These are phyloP conservation scores for Curvularia sp. DNA, from an alignment of 2,329 filamentous ascomycete species.

Conservation along the genomic window DNA sequence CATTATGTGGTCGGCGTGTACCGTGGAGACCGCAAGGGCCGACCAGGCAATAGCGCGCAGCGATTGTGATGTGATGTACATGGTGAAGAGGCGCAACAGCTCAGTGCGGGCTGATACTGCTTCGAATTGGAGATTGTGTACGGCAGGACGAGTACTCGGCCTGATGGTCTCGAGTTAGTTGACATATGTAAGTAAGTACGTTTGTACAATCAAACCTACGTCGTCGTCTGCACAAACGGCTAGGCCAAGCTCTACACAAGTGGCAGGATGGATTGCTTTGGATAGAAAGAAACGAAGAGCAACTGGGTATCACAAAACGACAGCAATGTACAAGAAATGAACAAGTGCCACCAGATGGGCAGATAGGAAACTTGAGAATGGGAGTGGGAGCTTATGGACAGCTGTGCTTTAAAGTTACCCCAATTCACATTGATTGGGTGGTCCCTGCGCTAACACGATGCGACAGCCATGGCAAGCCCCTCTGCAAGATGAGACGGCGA, in stretches of 20 bases:
- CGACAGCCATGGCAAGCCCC: slow-evolving; percentile 24
- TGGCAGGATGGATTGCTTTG: slow-evolving; percentile 12
- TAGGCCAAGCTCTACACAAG: slow-evolving; percentile 28
- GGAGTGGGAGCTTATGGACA: slow-evolving; percentile 43
- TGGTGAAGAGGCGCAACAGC: slow-evolving; percentile 29
- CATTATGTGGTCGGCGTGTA: slow-evolving; percentile 70
- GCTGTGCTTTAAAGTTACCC: slow-evolving; percentile 43
- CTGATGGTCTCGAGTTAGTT: background rate
- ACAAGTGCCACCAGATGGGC: slow-evolving; percentile 31
- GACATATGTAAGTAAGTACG: background rate
- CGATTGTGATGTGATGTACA: slow-evolving; percentile 44
- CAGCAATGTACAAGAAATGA: slow-evolving; percentile 25
- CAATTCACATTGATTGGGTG: slow-evolving; percentile 39
- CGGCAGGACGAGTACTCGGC: background rate
- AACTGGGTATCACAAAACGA: slow-evolving; percentile 41
- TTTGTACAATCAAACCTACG: slow-evolving; percentile 16
- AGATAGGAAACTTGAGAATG: slow-evolving; percentile 21
- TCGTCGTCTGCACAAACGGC: slow-evolving; percentile 23
- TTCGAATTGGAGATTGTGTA: background rate
- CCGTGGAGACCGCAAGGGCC: slow-evolving; percentile 57
- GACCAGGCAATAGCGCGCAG: slow-evolving; percentile 54
- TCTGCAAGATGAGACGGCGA: slow-evolving; percentile 20
- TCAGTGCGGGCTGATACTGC: background rate
- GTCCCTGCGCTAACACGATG: slow-evolving; percentile 36
- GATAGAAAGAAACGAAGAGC: slow-evolving; percentile 13